A percentile compares a stretch with the other conserved stretches of the same genome.
These are phyloP conservation scores for Xylaria flabelliformis DNA, from an alignment of 495 filamentous ascomycete genomes.

Conservation along the genomic window DNA sequence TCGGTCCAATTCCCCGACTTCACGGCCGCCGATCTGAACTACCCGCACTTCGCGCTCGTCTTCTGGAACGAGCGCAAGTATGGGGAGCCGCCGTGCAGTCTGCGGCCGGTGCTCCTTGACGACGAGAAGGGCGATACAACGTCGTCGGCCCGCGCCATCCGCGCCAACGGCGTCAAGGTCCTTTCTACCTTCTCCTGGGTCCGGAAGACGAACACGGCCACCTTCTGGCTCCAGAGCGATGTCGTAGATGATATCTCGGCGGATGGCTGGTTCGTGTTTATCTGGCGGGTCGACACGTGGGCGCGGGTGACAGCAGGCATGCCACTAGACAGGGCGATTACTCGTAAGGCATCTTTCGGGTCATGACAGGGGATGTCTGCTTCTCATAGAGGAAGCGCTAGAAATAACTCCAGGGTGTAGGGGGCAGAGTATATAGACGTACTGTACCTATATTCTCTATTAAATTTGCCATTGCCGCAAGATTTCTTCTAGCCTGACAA, in stretches of 20 bases:
- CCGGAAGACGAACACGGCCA: conserved; percentile 28
- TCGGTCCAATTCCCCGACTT: conserved; percentile 29
- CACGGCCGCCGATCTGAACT: conserved; percentile 6
- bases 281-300: conserved; percentile 28
- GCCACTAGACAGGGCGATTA: not conserved
- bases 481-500: too few species aligned
- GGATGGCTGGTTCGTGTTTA: conserved; percentile 36
- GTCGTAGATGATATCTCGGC: conserved; percentile 34
- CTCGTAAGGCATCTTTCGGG: not conserved
- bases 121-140: conserved; percentile 30
- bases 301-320: not conserved
- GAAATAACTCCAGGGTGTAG: too few species aligned
- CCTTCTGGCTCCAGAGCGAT: conserved; percentile 42
- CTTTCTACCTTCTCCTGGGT: conserved; percentile 39
- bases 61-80: conserved; percentile 39
- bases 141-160: conserved; percentile 17
- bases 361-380: not conserved
- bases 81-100: not conserved
- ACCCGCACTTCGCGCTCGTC: conserved; percentile 39
- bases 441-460: too few species aligned
- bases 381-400: not conserved
- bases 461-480: too few species aligned
- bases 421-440: too few species aligned
- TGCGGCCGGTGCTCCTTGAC: conserved; percentile 29
- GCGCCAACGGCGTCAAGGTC: conserved; percentile 35